Evolutionary conservation across 768 basidiomycete species (phyloP).

Genomic region (Lactarius pseudohatsudake): DNA sequence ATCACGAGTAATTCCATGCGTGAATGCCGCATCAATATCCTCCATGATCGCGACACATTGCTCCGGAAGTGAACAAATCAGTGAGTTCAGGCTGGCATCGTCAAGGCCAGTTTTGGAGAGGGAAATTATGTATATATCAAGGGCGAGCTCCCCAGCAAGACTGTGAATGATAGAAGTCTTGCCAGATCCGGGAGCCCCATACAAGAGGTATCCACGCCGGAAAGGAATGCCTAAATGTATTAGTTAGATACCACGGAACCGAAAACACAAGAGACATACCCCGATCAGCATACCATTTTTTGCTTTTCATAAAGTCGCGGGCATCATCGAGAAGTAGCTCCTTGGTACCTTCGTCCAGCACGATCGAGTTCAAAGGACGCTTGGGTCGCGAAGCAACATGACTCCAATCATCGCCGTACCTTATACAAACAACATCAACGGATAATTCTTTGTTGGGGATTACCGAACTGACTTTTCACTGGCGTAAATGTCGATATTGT

Average conservation of each 20-base stretch:
- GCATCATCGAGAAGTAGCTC: constrained; percentile 68
- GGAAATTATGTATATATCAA: constrained; percentile 73
- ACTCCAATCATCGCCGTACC: constrained; percentile 46
- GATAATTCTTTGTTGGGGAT: background rate
- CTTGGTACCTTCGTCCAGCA: constrained; percentile 68
- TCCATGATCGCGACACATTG: constrained; percentile 79
- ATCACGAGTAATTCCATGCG: constrained; percentile 43
- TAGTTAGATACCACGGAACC: background rate
- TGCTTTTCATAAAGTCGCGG: constrained; percentile 65
- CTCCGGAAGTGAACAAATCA: constrained; percentile 65
- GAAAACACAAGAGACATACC: constrained; percentile 38
- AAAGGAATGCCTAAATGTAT: constrained; percentile 56
- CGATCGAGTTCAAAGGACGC: constrained; percentile 63
- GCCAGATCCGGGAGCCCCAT: constrained; percentile 75
- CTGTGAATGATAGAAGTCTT: constrained; percentile 79
- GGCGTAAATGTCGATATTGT: constrained; percentile 44
- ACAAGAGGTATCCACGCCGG: constrained; percentile 75
- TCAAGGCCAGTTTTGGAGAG: constrained; percentile 63
- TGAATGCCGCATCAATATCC: constrained; percentile 80
- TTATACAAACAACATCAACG: constrained; percentile 5
- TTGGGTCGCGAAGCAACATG: constrained; percentile 59
- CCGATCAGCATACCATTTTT: constrained; percentile 69
- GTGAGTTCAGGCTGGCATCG: constrained; percentile 54
- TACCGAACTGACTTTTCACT: constrained; percentile 41
- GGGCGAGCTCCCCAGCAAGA: constrained; percentile 72